Base-by-base conservation (phyloP, 306 rosid genomes). In the Clitoria ternatea region DNA sequence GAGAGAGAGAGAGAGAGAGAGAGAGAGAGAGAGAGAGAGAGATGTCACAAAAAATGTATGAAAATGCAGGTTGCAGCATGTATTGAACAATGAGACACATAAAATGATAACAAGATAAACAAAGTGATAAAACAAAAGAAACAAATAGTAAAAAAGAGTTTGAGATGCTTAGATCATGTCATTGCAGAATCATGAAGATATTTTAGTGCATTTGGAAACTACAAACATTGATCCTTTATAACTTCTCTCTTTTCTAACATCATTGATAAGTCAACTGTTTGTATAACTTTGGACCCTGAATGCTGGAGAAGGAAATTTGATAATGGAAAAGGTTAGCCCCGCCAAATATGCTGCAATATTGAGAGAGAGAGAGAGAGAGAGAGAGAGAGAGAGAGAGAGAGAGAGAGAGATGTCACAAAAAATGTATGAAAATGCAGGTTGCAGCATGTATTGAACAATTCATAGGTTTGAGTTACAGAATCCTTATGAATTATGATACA, bases 161-260 rank as follows among this genome's bases (percentile, higher is more conserved):
- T n/a, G n/a, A n/a, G n/a, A n/a, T n/a, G 62, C 43, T 71, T 33
- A 47, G 32, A 19, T 29, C 67, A 74, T 69, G 63, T 4, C 53
- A 74, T 49, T 22, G 61, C 66, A 50, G 24, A 39, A 4, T 15
- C 45, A 7, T 30, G 32, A 23, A 43, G 24, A 43, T n/a, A 69
- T 42, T 29, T 42, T 39, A 42, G 66, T 26, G 30, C 20, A 15
- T 29, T 17, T 7, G 39, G 36, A 60, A 68, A 14, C 67, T 42
- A 27, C 32, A 36, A 4, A 43, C 23, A 63, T 14, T 7, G 9
- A 32, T 61, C 40, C 56, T 61, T 57, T 23, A 43, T 37, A 42
- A 61, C 18, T 14, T 32, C 7, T 66, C 43, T 49, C 20, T 26
- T 48, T 59, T 15, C 43, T 36, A 67, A 59, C 12, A 3, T n/a